Base-by-base conservation (phyloP, 768 basidiomycete genomes). In the Neoboletus magnificus region DNA sequence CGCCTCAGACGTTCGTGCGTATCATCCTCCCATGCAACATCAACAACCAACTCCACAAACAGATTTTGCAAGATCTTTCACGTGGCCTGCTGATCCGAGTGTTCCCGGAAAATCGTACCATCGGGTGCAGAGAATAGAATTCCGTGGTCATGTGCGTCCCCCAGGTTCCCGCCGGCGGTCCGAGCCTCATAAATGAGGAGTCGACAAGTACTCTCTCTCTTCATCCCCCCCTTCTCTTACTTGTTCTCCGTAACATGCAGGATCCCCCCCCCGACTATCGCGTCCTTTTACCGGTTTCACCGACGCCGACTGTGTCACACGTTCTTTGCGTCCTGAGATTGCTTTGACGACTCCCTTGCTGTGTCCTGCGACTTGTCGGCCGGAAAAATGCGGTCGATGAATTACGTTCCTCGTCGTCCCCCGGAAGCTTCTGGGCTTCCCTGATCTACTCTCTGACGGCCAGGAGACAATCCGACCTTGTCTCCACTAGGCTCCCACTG, bases 271-370 rank as follows among this genome's bases (percentile, higher is more conserved):
- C 35, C 35, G 6, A 45, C 29, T 32, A 39, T 33, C 33, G 18
- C 11, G 18, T 48, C 45, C 39, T 39, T 35, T 54, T 0, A n/a
- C 48, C 25, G 60, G 51, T 30, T 49, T 56, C 39, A 20, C 52
- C 44, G 50, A 32, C 27, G 41, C 45, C 18, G 41, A 60, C 18
- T 32, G 18, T 4, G 18, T 45, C 52, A 3, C 32, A 51, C 29
- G 56, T 44, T 2, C 22, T 40, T 51, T 9, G 30, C 16, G 10
- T 5, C n/a, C 25, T 29, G 32, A 25, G 30, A 41, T 40, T 15
- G 8, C 2, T 6, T 20, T 10, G 11, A 30, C 23, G 6, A 44
- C 11, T 2, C 6, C 35, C 29, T 27, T 11, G 35, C 8, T 20
- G 1, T 2, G 0, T 25, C 20, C 44, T 51, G 48, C 27, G 32